Base-by-base conservation (phyloP, 2,329 filamentous ascomycete genomes). In the Scleromitrula shiraiana region DNA sequence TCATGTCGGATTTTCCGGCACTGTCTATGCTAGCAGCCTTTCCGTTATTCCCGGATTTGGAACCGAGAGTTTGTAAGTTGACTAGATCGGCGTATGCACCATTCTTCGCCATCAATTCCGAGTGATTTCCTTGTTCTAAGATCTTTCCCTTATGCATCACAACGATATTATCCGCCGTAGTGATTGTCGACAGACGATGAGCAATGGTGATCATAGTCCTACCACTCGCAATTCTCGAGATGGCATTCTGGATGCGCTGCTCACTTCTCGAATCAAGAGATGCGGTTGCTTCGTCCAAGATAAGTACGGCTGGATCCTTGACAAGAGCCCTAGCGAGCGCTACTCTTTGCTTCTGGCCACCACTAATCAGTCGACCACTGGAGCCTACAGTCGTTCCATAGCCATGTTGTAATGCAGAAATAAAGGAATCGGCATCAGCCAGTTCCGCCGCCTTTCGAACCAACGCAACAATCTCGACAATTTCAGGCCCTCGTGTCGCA, bases 201-300 rank as follows among this genome's bases (percentile, higher is more conserved):
- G 91, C 91, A 68, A 97, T 96, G 39, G 96, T 88, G 50, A 97
- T 78, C 68, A 95, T 82, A 0, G 91, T 97, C 36, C 91, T 84
- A 41, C 88, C 88, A 55, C 82, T 74, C 9, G 86, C 84, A 41
- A 96, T 79, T n/a, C 77, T 86, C 46, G 84, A 82, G 23, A 97
- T 77, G 22, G 89, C 88, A 46, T 82, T 78, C 65, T 95, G 89
- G 51, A 95, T 95, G 61, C 90, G 83, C 64, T 93, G 85, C 65
- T 95, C 89, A 0, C 88, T 95, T 56, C 90, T 85, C 0, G 87
- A 88, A 63, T 95, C 89, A 15, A 95, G 65, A 1, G 77, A 72
- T 0, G 77, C 71, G 2, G 78, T 82, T 2, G 78, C 78, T 57
- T 82, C 79, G 36, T 82, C 79, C 2, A 82, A 66, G 7, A 82